Base-by-base conservation (phyloP, 2,329 filamentous ascomycete species). In the Fusarium sp. region DNA sequence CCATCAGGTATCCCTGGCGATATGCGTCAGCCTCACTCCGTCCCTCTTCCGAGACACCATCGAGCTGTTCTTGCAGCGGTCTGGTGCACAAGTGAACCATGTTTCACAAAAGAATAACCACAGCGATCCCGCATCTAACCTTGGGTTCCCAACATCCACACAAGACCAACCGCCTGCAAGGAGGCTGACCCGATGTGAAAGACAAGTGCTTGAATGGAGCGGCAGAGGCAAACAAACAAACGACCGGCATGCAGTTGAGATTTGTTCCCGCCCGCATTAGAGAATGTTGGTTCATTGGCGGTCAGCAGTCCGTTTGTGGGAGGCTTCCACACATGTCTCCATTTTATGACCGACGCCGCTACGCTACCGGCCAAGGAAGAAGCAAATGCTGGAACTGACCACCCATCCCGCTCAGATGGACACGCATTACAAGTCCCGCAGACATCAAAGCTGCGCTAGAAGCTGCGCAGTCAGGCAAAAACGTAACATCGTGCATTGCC, bases 401-500 rank as follows among this genome's bases (percentile, higher is more conserved):
- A 38, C 29, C 40, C 67, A 38, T 46, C 54, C 67, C 54, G 63
- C 38, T 23, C 46, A 51, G 38, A 64, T 62, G 55, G 60, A 65
- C 64, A 50, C 49, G 34, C 56, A 57, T 66, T 66, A 49, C 40
- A 31, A 31, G 40, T 59, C 25, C 67, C 64, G 36, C 64, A 58
- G 27, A 36, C 34, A 54, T 68, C 34, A 13, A 60, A 56, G 53
- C 60, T 60, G 57, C 67, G 58, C 49, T 57, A 61, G 38, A 33
- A 46, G 57, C 68, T 70, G 68, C 60, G 57, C 55, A 34, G 58
- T 56, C 54, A 69, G 56, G 55, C 58, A 50, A 71, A 71, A 70
- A 54, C 58, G 68, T 71, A 71, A 70, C 68, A 71, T 71, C 61
- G 64, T 63, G 68, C 64, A 70, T 58, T 58, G 40, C 55, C 62